These are phyloP conservation scores for Cerioporus squamosus DNA, from an alignment of 1,284 basidiomycete species.

Conservation along the genomic window DNA sequence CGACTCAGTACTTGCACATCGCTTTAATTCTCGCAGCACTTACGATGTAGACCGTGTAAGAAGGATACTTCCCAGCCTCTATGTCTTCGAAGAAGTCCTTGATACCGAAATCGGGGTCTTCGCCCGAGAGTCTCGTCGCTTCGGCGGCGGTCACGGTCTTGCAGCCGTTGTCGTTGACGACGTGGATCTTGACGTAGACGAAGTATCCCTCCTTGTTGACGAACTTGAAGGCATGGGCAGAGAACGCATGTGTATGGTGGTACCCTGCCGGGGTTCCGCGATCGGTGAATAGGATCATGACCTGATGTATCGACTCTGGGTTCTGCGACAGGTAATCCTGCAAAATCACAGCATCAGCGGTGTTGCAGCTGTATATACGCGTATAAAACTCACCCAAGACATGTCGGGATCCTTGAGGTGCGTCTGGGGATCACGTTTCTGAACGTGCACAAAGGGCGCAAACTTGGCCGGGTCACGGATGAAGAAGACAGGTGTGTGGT, in stretches of 20 bases:
- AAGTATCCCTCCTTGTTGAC: slow-evolving; percentile 83
- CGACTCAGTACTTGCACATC: slow-evolving; percentile 45
- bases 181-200: slow-evolving; percentile 84
- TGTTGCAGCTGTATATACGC: slow-evolving; percentile 51
- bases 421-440: slow-evolving; percentile 92
- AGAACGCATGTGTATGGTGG: slow-evolving; percentile 87
- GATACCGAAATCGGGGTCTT: slow-evolving; percentile 79
- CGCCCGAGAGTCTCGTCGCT: slow-evolving; percentile 61
- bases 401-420: slow-evolving; percentile 82
- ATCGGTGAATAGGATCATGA: too few relatives aligned
- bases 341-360: too few relatives aligned
- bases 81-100: too few relatives aligned
- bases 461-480: slow-evolving; percentile 84
- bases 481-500: slow-evolving; percentile 93
- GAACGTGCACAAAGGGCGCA: slow-evolving; percentile 93
- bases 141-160: slow-evolving; percentile 71
- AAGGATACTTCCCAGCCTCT: too few relatives aligned
- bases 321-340: too few relatives aligned
- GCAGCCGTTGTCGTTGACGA: slow-evolving; percentile 79
- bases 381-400: slow-evolving; percentile 84
- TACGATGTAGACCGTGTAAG: too few relatives aligned
- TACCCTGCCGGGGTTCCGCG: slow-evolving; percentile 87
- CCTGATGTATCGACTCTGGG: too few relatives aligned
- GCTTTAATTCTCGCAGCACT: slow-evolving; percentile 27
- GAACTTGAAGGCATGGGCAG: slow-evolving; percentile 92